A percentile compares a stretch with the other conserved stretches of the same genome.
phyloP scores from a whole-genome alignment of 192 early-diverging fungal genomes.

The Entophlyctis luteolus region DNA sequence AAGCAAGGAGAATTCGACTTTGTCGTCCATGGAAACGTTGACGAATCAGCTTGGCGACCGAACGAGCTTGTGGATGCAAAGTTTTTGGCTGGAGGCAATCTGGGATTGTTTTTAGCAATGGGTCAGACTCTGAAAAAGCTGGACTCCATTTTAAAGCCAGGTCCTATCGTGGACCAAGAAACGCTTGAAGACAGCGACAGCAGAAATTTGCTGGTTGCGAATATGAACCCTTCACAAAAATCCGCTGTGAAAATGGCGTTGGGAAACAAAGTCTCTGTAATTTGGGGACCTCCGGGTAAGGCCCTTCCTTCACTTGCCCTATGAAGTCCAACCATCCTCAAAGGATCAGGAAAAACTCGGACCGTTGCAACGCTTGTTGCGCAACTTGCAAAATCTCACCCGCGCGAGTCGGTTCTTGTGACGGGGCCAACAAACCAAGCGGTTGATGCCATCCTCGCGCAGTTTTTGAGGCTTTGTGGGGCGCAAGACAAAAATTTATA shows the following conservation, averaged over 20 bases:
- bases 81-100: no score
- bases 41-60: no score
- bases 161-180: background rate
- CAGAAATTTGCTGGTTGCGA: background rate
- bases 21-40: no score
- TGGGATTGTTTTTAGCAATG: background rate
- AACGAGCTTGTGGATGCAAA: no score
- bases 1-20: no score
- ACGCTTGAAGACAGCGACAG: background rate
- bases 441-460: background rate
- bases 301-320: background rate
- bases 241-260: background rate
- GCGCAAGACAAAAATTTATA: background rate
- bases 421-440: constrained; percentile 1
- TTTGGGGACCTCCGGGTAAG: background rate
- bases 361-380: background rate
- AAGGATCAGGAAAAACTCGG: background rate
- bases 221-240: background rate
- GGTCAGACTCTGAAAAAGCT: background rate
- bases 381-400: background rate
- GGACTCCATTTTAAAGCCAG: background rate
- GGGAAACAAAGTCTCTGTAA: background rate
- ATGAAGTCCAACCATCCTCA: background rate
- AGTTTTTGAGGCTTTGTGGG: background rate
- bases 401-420: background rate